Evolutionary conservation across 805 yeast species (phyloP).

Genomic region (Sugiyamaella lignohabitans): DNA sequence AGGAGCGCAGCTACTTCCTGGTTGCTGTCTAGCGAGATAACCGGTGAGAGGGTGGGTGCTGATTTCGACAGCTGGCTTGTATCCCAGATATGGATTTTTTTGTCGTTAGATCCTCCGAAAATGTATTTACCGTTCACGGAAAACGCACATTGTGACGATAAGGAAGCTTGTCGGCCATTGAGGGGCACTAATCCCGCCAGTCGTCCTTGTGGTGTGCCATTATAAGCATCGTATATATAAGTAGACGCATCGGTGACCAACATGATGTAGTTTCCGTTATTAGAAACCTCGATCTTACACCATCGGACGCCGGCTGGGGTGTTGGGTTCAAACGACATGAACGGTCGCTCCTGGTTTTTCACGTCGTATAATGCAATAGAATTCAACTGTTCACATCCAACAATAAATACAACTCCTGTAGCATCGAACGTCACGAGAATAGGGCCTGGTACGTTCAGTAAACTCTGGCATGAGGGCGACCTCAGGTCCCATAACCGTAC

Average conservation of each 20-base stretch:
- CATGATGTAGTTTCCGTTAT: constrained; percentile 61
- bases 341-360: constrained; percentile 54
- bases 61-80: constrained; percentile 13
- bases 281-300: constrained; percentile 71
- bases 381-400: constrained; percentile 42
- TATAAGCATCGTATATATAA: constrained; percentile 62
- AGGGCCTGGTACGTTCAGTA: constrained; percentile 49
- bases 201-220: constrained; percentile 45
- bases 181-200: constrained; percentile 46
- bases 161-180: constrained; percentile 34
- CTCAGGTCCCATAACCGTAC: constrained; percentile 85
- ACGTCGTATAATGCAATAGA: constrained; percentile 56
- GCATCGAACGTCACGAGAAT: constrained; percentile 71
- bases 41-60: constrained; percentile 22
- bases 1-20: constrained; percentile 34
- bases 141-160: constrained; percentile 49
- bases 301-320: constrained; percentile 34
- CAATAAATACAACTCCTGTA: constrained; percentile 72
- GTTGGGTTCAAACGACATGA: constrained; percentile 39
- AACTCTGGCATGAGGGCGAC: constrained; percentile 40
- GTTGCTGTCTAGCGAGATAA: constrained; percentile 16
- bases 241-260: constrained; percentile 53
- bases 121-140: constrained; percentile 64
- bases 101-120: constrained; percentile 54
- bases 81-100: constrained; percentile 50